phyloP scores from a whole-genome alignment of 1,284 basidiomycete species.

The Dichomitus squalens region DNA sequence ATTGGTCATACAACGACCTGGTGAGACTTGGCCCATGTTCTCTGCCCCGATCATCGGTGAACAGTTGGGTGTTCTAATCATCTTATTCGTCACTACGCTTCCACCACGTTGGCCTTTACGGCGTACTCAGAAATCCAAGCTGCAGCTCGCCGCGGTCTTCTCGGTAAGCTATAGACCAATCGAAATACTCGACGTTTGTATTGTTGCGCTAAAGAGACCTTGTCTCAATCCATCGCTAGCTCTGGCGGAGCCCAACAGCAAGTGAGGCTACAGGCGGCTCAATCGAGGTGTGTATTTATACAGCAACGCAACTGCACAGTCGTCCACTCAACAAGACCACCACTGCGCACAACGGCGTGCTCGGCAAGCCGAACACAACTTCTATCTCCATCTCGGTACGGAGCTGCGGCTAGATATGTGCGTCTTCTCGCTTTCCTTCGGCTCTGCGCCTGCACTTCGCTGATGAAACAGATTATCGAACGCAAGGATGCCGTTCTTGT shows the following conservation, averaged over 20 bases:
- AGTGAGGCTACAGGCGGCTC: slow-evolving; percentile 31
- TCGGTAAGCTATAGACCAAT: background rate
- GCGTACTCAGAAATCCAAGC: background rate
- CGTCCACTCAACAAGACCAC: slow-evolving; percentile 28
- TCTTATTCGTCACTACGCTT: no score
- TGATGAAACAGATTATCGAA: no score
- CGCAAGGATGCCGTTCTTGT: no score
- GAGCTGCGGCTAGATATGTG: no score
- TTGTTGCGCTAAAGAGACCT: background rate
- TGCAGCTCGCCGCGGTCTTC: background rate
- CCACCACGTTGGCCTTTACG: background rate
- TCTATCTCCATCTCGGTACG: no score
- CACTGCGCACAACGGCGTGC: slow-evolving; percentile 25
- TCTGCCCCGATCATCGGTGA: background rate
- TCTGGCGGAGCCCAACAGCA: slow-evolving; percentile 34
- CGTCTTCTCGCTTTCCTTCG: no score
- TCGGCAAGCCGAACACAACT: no score
- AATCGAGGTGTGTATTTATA: slow-evolving; percentile 28
- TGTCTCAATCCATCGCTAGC: slow-evolving; percentile 27
- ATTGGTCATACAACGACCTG: background rate
- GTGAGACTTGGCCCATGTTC: background rate
- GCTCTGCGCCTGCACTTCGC: no score
- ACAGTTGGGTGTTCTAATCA: background rate
- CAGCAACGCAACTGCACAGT: slow-evolving; percentile 30
- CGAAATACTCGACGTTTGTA: background rate